Evolutionary conservation across 805 yeast genomes (phyloP), one percentile per base, ranked within the genome.

Genomic region (Pichia insulana): DNA sequence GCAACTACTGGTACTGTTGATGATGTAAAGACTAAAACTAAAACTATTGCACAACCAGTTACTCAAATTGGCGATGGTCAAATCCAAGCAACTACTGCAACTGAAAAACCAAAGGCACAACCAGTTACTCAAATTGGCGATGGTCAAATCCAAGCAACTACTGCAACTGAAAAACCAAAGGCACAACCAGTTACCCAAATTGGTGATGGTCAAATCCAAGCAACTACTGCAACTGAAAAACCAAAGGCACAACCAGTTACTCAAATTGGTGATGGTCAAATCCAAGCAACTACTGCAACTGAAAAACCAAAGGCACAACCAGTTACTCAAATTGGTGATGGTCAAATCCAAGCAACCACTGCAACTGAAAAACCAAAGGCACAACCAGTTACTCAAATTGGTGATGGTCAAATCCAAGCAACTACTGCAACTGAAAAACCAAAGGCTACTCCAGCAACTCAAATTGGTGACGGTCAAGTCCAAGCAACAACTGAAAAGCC

Each of bases 41-140:
- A 51, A 52, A 64, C 54, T 69, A 66, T 48, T 55, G 67, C 36
- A 55, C 59, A 30, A 50, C 51, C 57, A 47, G 64, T 65, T 42
- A 53, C 76, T 49, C 81, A 75, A 62, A 75, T 76, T 45, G 68
- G 69, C 51, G 83, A 76, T 49, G 81, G 81, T 51, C 80, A 48
- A 38, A 34, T 48, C 17, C 49, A 48, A 43, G 51, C 51, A 32
- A 36, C 42, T 3, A 37, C 49, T 11, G 42, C 49, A 9, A 39
- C 48, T 28, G 15, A 28, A 28, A n/a, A 11, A 5, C 31, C 31
- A 28, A 28, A 28, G 31, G 31, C 48, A 15, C 68, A 26, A 51
- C 59, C 34, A 53, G 54, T 51, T 15, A 40, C 57, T 17, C 58
- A 54, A 47, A 54, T 54, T 30, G 54, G 56, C 34, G 58, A 55